Evolutionary conservation across 176 grass and related monocot species (phyloP).

Genomic region (Elaeis guineensis): DNA sequence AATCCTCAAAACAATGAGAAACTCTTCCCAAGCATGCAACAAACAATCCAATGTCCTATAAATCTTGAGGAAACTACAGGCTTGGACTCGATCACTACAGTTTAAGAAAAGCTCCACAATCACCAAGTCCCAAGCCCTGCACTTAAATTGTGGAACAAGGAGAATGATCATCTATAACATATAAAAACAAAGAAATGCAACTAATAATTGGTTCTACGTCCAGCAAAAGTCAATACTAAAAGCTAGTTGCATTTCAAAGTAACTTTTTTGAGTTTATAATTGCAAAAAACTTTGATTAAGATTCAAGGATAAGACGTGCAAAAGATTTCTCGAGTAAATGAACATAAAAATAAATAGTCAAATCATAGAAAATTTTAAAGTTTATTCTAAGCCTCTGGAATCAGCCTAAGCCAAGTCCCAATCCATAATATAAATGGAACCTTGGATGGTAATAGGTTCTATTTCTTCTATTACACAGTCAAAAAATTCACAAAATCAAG

Average conservation of each 20-base stretch:
- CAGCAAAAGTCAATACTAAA: neutral
- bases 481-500: neutral
- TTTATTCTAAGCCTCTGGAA: neutral
- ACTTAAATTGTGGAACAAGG: slow-evolving; percentile 15
- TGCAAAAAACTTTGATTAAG: too few species aligned
- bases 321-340: neutral
- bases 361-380: neutral
- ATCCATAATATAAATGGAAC: neutral
- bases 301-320: neutral
- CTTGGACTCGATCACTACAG: slow-evolving; percentile 11
- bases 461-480: neutral
- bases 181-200: neutral
- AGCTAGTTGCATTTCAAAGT: neutral
- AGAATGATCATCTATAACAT: slow-evolving; percentile 5
- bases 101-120: slow-evolving; percentile 20
- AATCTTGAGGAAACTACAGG: slow-evolving; percentile 8
- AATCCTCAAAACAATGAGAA: slow-evolving; percentile 16
- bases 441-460: neutral
- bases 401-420: neutral
- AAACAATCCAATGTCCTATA: slow-evolving; percentile 10
- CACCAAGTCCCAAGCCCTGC: slow-evolving; percentile 15
- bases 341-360: neutral
- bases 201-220: neutral
- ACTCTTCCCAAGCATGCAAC: slow-evolving; percentile 10
- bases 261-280: too few species aligned